phyloP scores from a whole-genome alignment of 1,284 basidiomycete genomes.

The Ceratobasidium sp. region DNA sequence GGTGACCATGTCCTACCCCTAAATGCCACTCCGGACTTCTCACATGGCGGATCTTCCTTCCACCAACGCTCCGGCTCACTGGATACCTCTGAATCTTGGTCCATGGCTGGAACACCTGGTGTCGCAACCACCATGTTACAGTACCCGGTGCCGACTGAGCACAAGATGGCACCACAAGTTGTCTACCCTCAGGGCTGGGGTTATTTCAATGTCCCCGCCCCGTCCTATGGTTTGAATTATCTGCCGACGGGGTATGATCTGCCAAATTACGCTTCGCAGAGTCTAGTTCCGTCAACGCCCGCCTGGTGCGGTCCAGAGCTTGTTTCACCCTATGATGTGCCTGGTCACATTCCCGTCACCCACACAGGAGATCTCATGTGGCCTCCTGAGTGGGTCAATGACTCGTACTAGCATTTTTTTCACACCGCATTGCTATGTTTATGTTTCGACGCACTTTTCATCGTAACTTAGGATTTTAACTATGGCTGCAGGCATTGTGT shows the following conservation, averaged over 20 bases:
- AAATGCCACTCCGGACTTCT: not conserved
- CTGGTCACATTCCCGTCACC: conserved; percentile 19
- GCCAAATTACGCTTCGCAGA: conserved; percentile 32
- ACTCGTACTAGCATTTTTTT: conserved; percentile 13
- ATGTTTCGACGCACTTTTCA: not conserved
- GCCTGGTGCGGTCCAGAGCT: conserved; percentile 25
- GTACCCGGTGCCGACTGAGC: not conserved
- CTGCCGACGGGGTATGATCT: not conserved
- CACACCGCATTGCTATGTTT: not conserved
- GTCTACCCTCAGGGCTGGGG: conserved; percentile 33
- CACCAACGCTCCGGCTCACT: conserved; percentile 12
- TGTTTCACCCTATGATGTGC: conserved; percentile 37
- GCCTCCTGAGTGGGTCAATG: conserved; percentile 37
- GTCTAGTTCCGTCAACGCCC: conserved; percentile 27
- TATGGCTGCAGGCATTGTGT: conserved; percentile 1
- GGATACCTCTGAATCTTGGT: conserved; percentile 26
- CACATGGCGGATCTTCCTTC: not conserved
- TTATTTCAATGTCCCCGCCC: conserved; percentile 16
- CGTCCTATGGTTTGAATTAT: conserved; percentile 28
- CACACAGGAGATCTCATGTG: conserved; percentile 36
- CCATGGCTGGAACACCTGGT: conserved; percentile 21
- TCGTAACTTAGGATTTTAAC: not conserved
- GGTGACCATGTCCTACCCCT: not conserved
- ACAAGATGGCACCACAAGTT: conserved; percentile 24
- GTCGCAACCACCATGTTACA: not conserved